These are phyloP conservation scores for Eleusine coracana DNA, from an alignment of 176 grass and related monocot species.

Conservation along the genomic window DNA sequence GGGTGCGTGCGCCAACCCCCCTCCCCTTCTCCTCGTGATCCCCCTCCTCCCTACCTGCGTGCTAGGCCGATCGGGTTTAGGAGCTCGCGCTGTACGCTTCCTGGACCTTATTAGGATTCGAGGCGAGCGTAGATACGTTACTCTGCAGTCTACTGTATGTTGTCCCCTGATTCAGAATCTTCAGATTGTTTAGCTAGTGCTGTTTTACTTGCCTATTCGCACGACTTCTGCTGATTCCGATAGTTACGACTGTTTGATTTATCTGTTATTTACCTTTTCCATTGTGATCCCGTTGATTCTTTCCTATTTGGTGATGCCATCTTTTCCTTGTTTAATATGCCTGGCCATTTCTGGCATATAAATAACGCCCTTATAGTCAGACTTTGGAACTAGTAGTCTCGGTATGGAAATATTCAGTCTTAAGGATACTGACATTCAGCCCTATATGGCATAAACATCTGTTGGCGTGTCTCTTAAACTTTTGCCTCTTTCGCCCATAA, in stretches of 20 bases:
- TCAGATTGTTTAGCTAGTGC: not conserved
- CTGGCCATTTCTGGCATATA: conserved; percentile 7
- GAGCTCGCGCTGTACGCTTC: not conserved
- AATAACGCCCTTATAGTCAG: not conserved
- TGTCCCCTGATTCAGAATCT: conserved; percentile 4
- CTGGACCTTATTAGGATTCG: not conserved
- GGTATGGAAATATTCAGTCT: not conserved
- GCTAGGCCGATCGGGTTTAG: not conserved
- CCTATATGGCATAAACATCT: not conserved
- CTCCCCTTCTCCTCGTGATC: not conserved
- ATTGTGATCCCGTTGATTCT: not conserved
- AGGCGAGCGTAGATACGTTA: conserved; percentile 1
- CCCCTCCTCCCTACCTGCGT: not conserved
- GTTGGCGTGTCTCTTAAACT: not conserved
- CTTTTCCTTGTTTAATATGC: conserved; percentile 39
- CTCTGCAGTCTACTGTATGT: not conserved
- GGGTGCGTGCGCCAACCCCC: conserved; percentile 58
- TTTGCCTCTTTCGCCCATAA: not conserved
- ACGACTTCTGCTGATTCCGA: not conserved
- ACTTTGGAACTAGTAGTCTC: conserved; percentile 23
- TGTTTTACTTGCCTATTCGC: not conserved
- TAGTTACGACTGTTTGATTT: not conserved
- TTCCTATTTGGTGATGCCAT: conserved; percentile 21
- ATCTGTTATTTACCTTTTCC: not conserved
- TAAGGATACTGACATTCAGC: not conserved